Base-by-base conservation (phyloP, 805 yeast species). In the Saccharomyces paradoxus region DNA sequence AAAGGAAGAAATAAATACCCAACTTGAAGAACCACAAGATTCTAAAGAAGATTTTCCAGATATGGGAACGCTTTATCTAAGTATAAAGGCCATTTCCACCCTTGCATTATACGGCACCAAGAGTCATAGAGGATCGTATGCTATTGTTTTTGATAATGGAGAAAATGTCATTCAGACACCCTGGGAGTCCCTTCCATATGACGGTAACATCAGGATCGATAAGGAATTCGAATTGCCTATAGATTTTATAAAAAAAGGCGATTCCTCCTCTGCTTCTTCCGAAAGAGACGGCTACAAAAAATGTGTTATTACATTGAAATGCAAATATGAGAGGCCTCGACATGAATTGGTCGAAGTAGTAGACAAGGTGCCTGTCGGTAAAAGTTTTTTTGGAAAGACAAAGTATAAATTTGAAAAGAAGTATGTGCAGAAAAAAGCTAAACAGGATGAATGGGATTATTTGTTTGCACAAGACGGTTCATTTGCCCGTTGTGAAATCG, bases 381-480 rank as follows among this genome's bases (percentile, higher is more conserved):
- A 61, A 51, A 55, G 55, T 41, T 57, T 57, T 8, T 65, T 64
- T 52, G 65, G 66, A 22, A 73, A 72, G 53, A 70, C 67, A 22
- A 73, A 70, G 53, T 74, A 66, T 56, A 67, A 58, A 48, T 64
- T 68, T 26, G 71, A 74, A 32, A 75, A 70, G 52, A 81, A 73
- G 58, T 80, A 76, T 56, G 79, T 83, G 5, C 76, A 83, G 2
- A 74, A 75, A 56, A 76, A 79, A 31, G 74, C 78, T 1, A 68
- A 70, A 3, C 55, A 60, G 27, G 95, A 87, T 71, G 71, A 77
- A 2, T 80, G 92, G 86, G 80, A 79, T 32, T 69, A 74, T 32
- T 72, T 80, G 53, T 78, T 89, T 58, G 96, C 97, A 1, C 76
- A 77, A 32, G 95, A 89, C 68, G 98, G 98, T 1, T 88, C 96